These are phyloP conservation scores for Apiotrichum porosum DNA, from an alignment of 1,284 basidiomycete genomes.

Conservation along the genomic window DNA sequence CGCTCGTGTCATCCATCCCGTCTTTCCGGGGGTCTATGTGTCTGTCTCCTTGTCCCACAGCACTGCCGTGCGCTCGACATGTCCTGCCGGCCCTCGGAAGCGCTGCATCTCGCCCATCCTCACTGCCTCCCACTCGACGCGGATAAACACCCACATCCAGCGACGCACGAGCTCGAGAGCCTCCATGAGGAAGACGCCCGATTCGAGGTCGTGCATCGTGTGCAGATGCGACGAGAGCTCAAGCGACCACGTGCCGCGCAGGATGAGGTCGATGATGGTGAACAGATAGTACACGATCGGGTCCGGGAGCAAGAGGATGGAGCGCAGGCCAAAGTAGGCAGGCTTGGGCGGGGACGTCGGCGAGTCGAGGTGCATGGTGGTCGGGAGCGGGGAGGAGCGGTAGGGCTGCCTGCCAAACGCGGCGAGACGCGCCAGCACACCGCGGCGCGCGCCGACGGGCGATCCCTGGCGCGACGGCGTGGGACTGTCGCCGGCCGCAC, in stretches of 20 bases:
- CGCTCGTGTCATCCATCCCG: too few species aligned
- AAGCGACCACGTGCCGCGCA: constrained; percentile 92
- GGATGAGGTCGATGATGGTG: constrained; percentile 76
- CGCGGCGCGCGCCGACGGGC: neutral
- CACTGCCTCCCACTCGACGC: constrained; percentile 91
- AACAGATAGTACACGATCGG: constrained; percentile 75
- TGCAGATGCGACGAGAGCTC: constrained; percentile 87
- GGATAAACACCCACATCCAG: constrained; percentile 95
- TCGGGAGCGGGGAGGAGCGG: neutral
- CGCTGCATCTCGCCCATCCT: constrained; percentile 51
- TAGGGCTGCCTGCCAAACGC: too few species aligned
- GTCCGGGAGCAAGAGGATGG: constrained; percentile 67
- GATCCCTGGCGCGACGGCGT: neutral
- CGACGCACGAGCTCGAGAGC: constrained; percentile 80
- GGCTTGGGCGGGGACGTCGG: constrained; percentile 2
- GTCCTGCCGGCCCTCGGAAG: constrained; percentile 12
- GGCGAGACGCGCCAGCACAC: too few species aligned
- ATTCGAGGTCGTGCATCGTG: constrained; percentile 72
- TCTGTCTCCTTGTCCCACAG: constrained; percentile 20
- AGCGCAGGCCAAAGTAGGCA: constrained; percentile 64
- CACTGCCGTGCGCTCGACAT: constrained; percentile 10
- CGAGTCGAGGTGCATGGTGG: neutral
- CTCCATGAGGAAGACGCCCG: constrained; percentile 84
- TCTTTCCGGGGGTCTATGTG: too few species aligned
- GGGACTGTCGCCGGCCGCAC: neutral